Base-by-base conservation (phyloP, 345 rosid species). In the Citrus sp. region DNA sequence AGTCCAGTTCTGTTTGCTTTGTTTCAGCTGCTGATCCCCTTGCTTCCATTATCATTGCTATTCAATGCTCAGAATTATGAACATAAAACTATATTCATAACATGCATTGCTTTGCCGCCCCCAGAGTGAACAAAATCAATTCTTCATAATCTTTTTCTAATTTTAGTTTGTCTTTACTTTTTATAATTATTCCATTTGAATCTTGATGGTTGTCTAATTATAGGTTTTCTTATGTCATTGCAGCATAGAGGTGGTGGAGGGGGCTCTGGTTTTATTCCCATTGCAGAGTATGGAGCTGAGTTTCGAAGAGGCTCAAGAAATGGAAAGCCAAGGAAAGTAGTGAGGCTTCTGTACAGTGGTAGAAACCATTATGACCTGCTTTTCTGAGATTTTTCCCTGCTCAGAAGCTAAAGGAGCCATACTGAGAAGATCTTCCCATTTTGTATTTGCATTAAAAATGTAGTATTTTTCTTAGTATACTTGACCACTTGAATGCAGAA, bases 291-390 rank as follows among this genome's bases (percentile, higher is more conserved):
- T 70, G 98, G 98, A 85, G 76, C 77, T 0, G 94, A 95, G 86
- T 92, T 89, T 79, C 68, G 75, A 68, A 87, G 87, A 86, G 88
- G 90, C 68, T 85, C 82, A 69, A 82, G 82, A 67, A 87, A 81
- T 67, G 87, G 84, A 63, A 89, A 90, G 70, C 85, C 85, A 24
- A 90, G 84, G 81, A 88, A 89, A 83, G 93, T 80, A 58, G 93
- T 93, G 83, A 93, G 89, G 90, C 93, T 95, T 76, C 91, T 93
- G 61, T 95, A 92, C 83, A 92, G 91, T 60, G 98, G 97, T 58
- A 88, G 86, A 80, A 93, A 91, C 85, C 97, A 92, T 80, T 95
- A 93, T 77, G 98, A 95, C 81, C 82, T 95, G 74, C 94, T 92
- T 24, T 86, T 90, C 64, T 90, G 79, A 85, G 75, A 63, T 28